Evolutionary conservation across 495 filamentous ascomycete genomes (phyloP).

Genomic region (Aspergillus campestris): DNA sequence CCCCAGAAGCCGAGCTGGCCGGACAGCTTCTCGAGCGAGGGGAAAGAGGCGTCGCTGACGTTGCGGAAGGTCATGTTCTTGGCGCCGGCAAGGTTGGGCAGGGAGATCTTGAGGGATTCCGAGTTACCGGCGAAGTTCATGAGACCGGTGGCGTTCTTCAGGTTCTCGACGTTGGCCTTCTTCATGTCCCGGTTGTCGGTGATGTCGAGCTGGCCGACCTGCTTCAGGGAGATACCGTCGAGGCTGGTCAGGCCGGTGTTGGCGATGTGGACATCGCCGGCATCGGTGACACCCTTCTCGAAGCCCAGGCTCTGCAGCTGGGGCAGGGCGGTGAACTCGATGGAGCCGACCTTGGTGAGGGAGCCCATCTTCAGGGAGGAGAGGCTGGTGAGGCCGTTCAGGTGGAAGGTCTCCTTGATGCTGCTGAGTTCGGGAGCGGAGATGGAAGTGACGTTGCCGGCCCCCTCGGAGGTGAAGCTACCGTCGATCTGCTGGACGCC

Average conservation of each 20-base stretch:
- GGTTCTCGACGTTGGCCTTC: constrained; percentile 58
- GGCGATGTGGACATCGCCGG: constrained; percentile 58
- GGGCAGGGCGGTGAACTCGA: constrained; percentile 68
- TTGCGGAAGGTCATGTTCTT: constrained; percentile 85
- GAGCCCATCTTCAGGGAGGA: constrained; percentile 51
- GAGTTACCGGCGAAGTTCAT: constrained; percentile 53
- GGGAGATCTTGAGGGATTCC: constrained; percentile 53
- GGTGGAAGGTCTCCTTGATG: constrained; percentile 54
- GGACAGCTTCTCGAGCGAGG: constrained; percentile 68
- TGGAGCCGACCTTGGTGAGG: constrained; percentile 52
- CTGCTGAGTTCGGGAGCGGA: constrained; percentile 37
- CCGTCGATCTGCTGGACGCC: constrained; percentile 56
- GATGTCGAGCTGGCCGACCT: constrained; percentile 56
- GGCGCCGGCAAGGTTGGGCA: constrained; percentile 71
- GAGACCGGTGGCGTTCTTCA: constrained; percentile 54
- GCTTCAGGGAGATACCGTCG: constrained; percentile 66
- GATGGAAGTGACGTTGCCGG: constrained; percentile 47
- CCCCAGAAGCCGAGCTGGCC: constrained; percentile 77
- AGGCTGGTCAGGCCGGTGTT: constrained; percentile 74
- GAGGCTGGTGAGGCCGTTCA: constrained; percentile 59
- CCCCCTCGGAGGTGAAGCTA: constrained; percentile 53
- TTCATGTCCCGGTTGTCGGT: constrained; percentile 72
- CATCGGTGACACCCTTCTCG: constrained; percentile 51
- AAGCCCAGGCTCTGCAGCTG: constrained; percentile 61
- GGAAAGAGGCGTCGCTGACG: constrained; percentile 62